Evolutionary conservation across 768 basidiomycete genomes (phyloP).

Genomic region (Trametes sanguinea): DNA sequence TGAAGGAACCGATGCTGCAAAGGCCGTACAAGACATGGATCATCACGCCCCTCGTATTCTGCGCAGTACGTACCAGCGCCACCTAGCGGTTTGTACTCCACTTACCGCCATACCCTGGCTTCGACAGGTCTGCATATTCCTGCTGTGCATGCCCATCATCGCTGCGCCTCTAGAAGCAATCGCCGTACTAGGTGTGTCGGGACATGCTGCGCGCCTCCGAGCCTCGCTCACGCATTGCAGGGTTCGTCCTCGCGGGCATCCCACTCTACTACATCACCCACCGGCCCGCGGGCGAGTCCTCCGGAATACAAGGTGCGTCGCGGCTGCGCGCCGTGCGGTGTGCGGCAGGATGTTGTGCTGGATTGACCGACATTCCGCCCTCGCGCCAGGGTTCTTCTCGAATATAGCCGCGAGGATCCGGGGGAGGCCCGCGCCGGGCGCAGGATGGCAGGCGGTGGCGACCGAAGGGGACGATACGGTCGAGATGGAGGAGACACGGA

Average conservation of each 20-base stretch:
- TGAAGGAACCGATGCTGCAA: constrained; percentile 89
- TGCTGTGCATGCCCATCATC: constrained; percentile 92
- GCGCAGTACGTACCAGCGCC: constrained; percentile 56
- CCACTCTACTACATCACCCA: constrained; percentile 84
- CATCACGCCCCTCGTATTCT: constrained; percentile 86
- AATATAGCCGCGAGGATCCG: constrained; percentile 48
- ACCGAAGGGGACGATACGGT: constrained; percentile 67
- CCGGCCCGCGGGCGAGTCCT: constrained; percentile 42
- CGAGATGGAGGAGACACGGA: constrained; percentile 56
- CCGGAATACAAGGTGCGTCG: constrained; percentile 2
- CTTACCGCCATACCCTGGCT: constrained; percentile 7
- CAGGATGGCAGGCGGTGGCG: constrained; percentile 79
- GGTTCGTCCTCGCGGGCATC: constrained; percentile 75
- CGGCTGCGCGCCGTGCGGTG: background rate
- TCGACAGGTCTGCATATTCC: constrained; percentile 79
- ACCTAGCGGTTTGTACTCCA: background rate
- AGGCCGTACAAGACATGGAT: constrained; percentile 94
- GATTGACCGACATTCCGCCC: constrained; percentile 12
- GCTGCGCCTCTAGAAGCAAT: constrained; percentile 89
- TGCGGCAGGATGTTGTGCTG: background rate
- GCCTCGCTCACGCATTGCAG: constrained; percentile 38
- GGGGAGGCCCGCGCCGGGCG: constrained; percentile 53
- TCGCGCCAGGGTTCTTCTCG: constrained; percentile 45
- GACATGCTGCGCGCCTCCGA: too few relatives aligned
- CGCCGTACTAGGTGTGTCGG: constrained; percentile 74